phyloP scores from a whole-genome alignment of 768 basidiomycete genomes.

The Naganishia antarctica region DNA sequence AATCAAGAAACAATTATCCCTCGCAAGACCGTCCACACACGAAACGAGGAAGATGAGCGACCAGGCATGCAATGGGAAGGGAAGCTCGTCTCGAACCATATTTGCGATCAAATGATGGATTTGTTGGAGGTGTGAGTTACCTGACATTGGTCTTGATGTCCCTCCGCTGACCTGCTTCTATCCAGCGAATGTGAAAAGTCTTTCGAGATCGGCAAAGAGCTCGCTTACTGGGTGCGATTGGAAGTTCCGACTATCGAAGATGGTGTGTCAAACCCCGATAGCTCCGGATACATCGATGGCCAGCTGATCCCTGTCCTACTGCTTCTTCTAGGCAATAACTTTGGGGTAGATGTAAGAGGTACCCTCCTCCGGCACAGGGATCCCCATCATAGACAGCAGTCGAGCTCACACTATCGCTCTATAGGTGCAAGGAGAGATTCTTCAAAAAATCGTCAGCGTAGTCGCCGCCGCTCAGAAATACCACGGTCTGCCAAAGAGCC shows the following conservation, averaged over 20 bases:
- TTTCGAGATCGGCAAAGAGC: not conserved
- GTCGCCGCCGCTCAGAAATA: not conserved
- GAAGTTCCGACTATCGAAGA: conserved; percentile 24
- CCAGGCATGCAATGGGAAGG: not conserved
- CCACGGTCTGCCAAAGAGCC: conserved; percentile 2
- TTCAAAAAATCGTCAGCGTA: not conserved
- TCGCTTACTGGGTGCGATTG: conserved; percentile 12
- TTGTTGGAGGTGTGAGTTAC: conserved; percentile 10
- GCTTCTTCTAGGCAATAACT: conserved; percentile 19
- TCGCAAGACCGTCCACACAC: no score
- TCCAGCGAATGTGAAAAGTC: conserved; percentile 17
- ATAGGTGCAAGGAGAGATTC: conserved; percentile 19
- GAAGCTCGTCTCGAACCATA: not conserved
- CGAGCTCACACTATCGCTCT: not conserved
- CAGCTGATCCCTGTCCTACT: no score
- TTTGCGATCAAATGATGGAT: not conserved
- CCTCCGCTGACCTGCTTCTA: no score
- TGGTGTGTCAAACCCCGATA: conserved; percentile 16
- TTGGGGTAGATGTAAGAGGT: conserved; percentile 24
- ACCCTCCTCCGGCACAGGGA: no score
- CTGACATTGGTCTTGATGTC: no score
- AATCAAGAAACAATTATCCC: no score
- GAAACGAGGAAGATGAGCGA: no score
- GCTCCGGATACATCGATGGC: no score
- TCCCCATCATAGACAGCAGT: no score